Conservation (phyloP, 805 yeast species). For the Nakazawaea peltata region DNA sequence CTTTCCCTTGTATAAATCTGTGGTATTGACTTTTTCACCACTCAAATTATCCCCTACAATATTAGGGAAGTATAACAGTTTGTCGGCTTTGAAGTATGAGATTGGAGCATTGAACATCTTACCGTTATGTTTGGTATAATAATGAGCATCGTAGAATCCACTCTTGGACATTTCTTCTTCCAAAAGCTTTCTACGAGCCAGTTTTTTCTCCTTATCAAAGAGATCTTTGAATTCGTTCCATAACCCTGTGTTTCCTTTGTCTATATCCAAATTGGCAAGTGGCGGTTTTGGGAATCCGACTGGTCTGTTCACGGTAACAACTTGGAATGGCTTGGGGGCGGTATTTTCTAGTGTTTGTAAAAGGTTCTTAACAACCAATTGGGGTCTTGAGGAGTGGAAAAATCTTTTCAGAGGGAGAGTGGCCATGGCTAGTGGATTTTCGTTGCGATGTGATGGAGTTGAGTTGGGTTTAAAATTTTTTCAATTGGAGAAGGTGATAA, state of each 20-base stretch:
- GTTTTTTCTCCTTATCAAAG: constrained; percentile 39
- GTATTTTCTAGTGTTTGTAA: constrained; percentile 11
- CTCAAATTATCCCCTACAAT: constrained; percentile 36
- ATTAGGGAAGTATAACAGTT: constrained; percentile 78
- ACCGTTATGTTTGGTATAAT: constrained; percentile 69
- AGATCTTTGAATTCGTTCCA: constrained; percentile 27
- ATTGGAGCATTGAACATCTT: constrained; percentile 78
- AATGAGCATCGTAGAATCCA: constrained; percentile 58
- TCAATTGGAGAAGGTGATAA: too few relatives aligned
- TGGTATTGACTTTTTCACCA: constrained; percentile 19
- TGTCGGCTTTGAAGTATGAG: constrained; percentile 67
- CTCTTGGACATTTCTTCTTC: constrained; percentile 60
- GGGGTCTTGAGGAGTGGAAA: not conserved
- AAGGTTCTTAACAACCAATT: constrained; percentile 3
- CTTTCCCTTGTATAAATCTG: constrained; percentile 36
- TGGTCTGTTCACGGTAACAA: constrained; percentile 10
- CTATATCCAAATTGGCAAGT: not conserved
- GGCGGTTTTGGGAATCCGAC: constrained; percentile 10
- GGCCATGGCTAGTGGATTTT: too few relatives aligned
- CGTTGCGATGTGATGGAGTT: too few relatives aligned
- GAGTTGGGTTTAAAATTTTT: too few relatives aligned
- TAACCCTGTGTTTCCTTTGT: constrained; percentile 11
- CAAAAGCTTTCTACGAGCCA: constrained; percentile 40
- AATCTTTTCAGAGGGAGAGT: too few relatives aligned
- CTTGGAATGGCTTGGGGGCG: constrained; percentile 11